Conservation (phyloP, 805 yeast genomes). For the Starmerella kuoi region DNA sequence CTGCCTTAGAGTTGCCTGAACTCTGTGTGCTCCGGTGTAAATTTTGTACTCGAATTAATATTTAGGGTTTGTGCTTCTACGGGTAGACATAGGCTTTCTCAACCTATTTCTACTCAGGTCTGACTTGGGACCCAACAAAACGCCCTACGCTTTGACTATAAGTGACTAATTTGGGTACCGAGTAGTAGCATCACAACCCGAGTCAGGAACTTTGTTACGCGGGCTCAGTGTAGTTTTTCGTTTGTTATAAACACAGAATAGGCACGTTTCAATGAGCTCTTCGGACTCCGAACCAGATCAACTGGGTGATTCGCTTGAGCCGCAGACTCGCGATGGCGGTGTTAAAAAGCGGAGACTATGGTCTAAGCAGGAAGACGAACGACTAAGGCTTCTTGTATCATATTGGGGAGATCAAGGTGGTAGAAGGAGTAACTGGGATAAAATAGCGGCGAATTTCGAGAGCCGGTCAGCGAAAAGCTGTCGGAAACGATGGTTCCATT, state of each 20-base stretch:
- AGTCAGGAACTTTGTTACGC: not conserved
- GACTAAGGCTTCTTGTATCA: constrained; percentile 34
- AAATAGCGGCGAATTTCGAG: constrained; percentile 29
- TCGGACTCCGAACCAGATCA: constrained; percentile 7
- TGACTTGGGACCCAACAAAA: no score
- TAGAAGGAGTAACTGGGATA: constrained; percentile 34
- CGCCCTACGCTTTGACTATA: no score
- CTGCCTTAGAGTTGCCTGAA: no score
- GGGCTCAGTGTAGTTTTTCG: not conserved
- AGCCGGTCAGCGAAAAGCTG: constrained; percentile 66
- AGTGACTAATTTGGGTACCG: no score
- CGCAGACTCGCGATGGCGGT: not conserved
- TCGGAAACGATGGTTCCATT: constrained; percentile 75
- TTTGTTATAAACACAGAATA: no score
- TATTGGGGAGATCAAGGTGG: constrained; percentile 38
- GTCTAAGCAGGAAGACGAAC: constrained; percentile 62
- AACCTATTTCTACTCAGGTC: no score
- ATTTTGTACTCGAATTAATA: no score
- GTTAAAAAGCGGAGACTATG: constrained; percentile 34
- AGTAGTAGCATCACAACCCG: not conserved
- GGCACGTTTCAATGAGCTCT: constrained; percentile 8
- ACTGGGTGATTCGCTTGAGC: not conserved
- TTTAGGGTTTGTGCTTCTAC: no score
- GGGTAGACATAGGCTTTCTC: no score
- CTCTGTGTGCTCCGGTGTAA: no score